Evolutionary conservation across 192 early-diverging fungal species (phyloP).

Genomic region (Glomus cerebriforme): DNA sequence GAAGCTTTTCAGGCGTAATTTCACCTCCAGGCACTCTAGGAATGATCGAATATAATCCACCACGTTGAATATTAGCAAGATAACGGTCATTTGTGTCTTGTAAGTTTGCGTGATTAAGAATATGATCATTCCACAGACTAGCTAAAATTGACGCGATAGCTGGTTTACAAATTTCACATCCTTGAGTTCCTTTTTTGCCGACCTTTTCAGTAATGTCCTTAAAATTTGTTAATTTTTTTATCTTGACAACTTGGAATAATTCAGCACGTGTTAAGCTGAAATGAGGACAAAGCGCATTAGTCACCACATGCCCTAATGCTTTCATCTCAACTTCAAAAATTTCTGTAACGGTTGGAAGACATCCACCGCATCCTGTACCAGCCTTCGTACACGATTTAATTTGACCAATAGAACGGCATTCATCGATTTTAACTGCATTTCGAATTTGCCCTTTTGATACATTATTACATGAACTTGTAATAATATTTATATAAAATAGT

Average conservation of each 20-base stretch:
- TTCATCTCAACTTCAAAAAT: conserved; percentile 66
- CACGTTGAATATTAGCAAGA: conserved; percentile 71
- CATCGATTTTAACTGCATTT: conserved; percentile 43
- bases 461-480: conserved; percentile 63
- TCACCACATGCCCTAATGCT: conserved; percentile 54
- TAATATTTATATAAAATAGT: not conserved
- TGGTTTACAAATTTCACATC: conserved; percentile 68
- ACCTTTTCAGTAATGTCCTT: conserved; percentile 48
- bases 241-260: conserved; percentile 62
- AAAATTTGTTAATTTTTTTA: conserved; percentile 58
- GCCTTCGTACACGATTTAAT: conserved; percentile 62
- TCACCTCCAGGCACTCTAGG: conserved; percentile 68
- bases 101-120: conserved; percentile 50
- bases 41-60: conserved; percentile 65
- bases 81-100: conserved; percentile 75
- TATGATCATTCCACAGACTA: conserved; percentile 64
- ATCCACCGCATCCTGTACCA: conserved; percentile 66
- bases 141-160: conserved; percentile 65
- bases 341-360: conserved; percentile 56
- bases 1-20: conserved; percentile 67
- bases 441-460: conserved; percentile 62
- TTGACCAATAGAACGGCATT: conserved; percentile 52
- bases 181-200: conserved; percentile 46
- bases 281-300: conserved; percentile 60
- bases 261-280: conserved; percentile 61